Conservation (phyloP, 805 yeast genomes). For the Metschnikowia similis region DNA sequence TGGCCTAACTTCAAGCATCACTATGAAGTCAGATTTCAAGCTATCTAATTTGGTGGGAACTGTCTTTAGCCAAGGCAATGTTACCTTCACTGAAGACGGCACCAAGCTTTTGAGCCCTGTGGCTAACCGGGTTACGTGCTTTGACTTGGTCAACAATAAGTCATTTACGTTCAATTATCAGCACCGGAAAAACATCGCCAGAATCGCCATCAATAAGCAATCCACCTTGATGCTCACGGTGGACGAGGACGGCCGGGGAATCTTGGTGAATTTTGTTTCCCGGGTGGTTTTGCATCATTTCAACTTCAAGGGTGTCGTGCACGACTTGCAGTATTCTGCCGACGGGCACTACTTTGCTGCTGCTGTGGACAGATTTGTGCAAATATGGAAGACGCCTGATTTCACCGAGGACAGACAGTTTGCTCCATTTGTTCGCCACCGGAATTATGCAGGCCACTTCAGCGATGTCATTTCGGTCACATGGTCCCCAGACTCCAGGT, state of each 20-base stretch:
- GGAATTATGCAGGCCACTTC: conserved; percentile 91
- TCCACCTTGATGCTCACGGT: conserved; percentile 76
- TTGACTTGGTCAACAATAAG: conserved; percentile 77
- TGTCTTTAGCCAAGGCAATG: conserved; percentile 89
- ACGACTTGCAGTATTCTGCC: conserved; percentile 77
- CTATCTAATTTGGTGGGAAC: conserved; percentile 90
- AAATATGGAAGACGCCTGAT: conserved; percentile 91
- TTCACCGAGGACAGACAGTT: conserved; percentile 81
- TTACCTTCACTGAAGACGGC: conserved; percentile 84
- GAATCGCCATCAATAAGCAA: conserved; percentile 80
- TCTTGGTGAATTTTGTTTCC: conserved; percentile 77
- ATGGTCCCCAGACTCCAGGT: conserved; percentile 91
- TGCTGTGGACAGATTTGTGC: conserved; percentile 76
- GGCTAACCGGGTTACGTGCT: conserved; percentile 87
- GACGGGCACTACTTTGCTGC: conserved; percentile 86
- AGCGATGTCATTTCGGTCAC: conserved; percentile 71
- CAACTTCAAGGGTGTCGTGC: conserved; percentile 79
- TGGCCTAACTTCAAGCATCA: not conserved
- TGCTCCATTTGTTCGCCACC: conserved; percentile 90
- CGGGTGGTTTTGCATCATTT: conserved; percentile 89
- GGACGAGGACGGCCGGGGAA: conserved; percentile 91
- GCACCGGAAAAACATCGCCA: conserved; percentile 77
- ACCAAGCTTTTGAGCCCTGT: conserved; percentile 82
- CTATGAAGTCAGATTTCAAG: conserved; percentile 84
- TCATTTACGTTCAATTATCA: conserved; percentile 90